Evolutionary conservation across 768 basidiomycete genomes (phyloP).

Genomic region (Melanogaster broomeanus): DNA sequence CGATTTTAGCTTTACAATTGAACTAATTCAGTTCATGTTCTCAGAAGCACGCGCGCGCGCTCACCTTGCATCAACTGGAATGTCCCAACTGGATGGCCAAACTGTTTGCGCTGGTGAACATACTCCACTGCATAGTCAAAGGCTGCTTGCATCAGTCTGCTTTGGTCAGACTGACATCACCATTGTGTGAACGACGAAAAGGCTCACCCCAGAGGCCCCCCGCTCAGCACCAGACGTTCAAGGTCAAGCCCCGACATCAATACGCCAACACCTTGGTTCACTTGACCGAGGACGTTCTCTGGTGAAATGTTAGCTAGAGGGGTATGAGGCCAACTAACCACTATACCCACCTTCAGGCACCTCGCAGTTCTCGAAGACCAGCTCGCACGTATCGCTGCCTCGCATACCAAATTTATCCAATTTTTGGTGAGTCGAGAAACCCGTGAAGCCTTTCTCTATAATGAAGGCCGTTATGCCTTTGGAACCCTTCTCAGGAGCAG

Average conservation of each 20-base stretch:
- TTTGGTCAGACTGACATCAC: constrained; percentile 3
- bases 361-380: constrained; percentile 88
- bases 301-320: neutral
- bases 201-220: constrained; percentile 84
- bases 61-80: constrained; percentile 97
- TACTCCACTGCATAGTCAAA: constrained; percentile 89
- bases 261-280: constrained; percentile 80
- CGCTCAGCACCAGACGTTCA: constrained; percentile 88
- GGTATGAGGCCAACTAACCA: neutral
- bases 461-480: constrained; percentile 94
- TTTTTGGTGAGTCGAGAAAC: constrained; percentile 88
- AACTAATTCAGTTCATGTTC: neutral
- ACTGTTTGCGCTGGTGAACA: constrained; percentile 92
- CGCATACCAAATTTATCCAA: constrained; percentile 97
- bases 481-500: constrained; percentile 70
- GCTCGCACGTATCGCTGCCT: constrained; percentile 92
- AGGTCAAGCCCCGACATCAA: constrained; percentile 95
- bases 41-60: constrained; percentile 1
- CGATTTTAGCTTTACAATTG: constrained; percentile 63
- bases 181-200: neutral
- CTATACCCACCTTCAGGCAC: constrained; percentile 76
- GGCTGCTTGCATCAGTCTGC: constrained; percentile 88
- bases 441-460: constrained; percentile 77
- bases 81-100: constrained; percentile 81
- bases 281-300: constrained; percentile 84